Conservation (phyloP, 1,284 basidiomycete genomes). For the Ceratobasidium sp. region DNA sequence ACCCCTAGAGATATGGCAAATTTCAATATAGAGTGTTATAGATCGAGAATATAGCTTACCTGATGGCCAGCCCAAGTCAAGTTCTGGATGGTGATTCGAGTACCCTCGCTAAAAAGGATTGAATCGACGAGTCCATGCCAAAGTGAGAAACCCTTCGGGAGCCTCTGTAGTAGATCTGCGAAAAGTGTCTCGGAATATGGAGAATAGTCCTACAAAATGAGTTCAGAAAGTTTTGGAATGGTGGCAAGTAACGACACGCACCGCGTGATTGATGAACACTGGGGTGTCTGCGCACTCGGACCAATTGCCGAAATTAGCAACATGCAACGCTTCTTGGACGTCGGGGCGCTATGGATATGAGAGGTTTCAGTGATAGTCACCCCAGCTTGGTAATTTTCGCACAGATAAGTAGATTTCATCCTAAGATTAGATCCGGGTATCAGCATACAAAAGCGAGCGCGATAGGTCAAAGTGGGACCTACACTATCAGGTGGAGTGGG, state of each 20-base stretch:
- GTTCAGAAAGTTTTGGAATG: not conserved
- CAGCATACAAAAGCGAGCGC: conserved; percentile 48
- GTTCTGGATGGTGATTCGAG: conserved; percentile 54
- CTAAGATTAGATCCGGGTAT: not conserved
- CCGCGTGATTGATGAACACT: conserved; percentile 46
- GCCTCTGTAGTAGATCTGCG: conserved; percentile 52
- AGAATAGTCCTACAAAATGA: conserved; percentile 49
- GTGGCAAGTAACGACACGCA: not conserved
- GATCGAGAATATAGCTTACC: not conserved
- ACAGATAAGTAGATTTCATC: conserved; percentile 7
- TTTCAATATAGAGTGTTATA: not conserved
- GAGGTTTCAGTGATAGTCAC: conserved; percentile 17
- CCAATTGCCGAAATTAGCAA: conserved; percentile 51
- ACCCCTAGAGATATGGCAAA: conserved; percentile 34
- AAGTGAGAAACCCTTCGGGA: conserved; percentile 51
- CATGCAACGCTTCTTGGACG: conserved; percentile 54
- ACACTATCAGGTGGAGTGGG: conserved; percentile 44
- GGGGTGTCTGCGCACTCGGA: conserved; percentile 49
- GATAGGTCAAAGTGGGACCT: conserved; percentile 38
- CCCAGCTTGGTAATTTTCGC: not conserved
- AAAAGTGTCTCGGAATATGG: conserved; percentile 53
- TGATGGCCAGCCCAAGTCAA: conserved; percentile 54
- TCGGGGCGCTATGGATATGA: conserved; percentile 51
- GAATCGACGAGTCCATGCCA: conserved; percentile 50
- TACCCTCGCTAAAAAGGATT: conserved; percentile 52